Evolutionary conservation across 371 early-diverging fungal genomes (phyloP), one percentile per base, ranked within the genome.

Genomic region (Apophysomyces trapeziformis): DNA sequence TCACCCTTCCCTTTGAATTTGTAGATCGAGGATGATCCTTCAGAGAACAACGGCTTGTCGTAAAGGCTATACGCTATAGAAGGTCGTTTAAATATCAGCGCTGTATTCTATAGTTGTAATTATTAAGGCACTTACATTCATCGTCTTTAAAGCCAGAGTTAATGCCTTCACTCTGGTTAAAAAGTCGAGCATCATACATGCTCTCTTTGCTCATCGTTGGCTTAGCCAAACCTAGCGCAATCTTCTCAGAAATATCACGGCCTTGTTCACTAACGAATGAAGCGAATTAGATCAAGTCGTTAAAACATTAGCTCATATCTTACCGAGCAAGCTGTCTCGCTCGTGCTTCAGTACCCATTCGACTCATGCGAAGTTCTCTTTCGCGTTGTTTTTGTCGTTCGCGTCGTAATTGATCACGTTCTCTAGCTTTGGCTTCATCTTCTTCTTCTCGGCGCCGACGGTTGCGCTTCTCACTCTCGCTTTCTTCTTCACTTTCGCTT

Each of bases 231-330:
- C 98, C 98, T 60, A 99, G 86, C 2, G 99, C 98, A 67, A 99
- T 93, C 80, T 96, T 97, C 79, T 99, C 99, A 1, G 97, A 96
- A 60, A 99, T 94, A 84, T 99, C 99, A 74, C 99, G 91, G 3
- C 90, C 91, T 69, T 89, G 80, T 16, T 87, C 75, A 56, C 88
- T 87, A 43, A 44, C 61, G 3, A 46, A 44, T 35, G 44, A 45
- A 18, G 56, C 59, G 26, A 26, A n/a, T 57, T 35, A 57, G 8
- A 26, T 26, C 8, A 7, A 1, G 57, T 2, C 5, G 2, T 12
- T 16, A 57, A 57, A 7, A 7, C 11, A 35, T 9, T n/a, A 13
- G 58, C 11, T 35, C 57, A 43, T 32, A 38, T 44, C 82, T 66
- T 83, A 80, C 83, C 87, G 82, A 58, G 93, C 92, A 71, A 92